A percentile compares a stretch with the other conserved stretches of the same genome.
Evolutionary conservation across 2,329 filamentous ascomycete genomes (phyloP).

Genomic region (Botrytis cinerea): DNA sequence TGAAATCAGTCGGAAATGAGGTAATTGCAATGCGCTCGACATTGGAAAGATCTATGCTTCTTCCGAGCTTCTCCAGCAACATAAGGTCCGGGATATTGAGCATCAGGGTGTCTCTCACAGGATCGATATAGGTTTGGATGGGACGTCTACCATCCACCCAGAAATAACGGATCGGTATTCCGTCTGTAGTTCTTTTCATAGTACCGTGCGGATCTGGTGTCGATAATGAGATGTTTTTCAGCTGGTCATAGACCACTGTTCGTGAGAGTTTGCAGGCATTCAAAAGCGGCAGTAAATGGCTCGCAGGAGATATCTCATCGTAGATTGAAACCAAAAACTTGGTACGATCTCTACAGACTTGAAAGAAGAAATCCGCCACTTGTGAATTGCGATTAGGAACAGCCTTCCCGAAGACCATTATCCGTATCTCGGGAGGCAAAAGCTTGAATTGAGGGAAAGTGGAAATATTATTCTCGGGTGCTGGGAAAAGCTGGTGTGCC

Average conservation of each 20-base stretch:
- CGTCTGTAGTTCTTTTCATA: accelerated
- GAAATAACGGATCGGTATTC: background rate
- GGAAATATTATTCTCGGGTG: background rate
- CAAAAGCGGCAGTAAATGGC: background rate
- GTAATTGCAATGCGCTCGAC: background rate
- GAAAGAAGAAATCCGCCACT: background rate
- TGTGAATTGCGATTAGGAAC: background rate
- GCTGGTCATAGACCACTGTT: background rate
- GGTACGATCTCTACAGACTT: accelerated
- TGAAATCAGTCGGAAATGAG: background rate
- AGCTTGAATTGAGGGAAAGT: background rate
- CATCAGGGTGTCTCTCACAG: background rate
- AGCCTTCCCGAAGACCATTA: background rate
- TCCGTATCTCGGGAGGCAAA: background rate
- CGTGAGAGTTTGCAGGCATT: background rate
- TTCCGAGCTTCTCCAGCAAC: background rate
- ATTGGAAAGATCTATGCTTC: background rate
- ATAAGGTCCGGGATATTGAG: background rate
- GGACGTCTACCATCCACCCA: background rate
- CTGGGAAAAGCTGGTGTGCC: background rate
- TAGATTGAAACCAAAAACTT: background rate
- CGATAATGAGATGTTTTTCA: background rate
- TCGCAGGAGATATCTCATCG: background rate
- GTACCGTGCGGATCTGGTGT: background rate
- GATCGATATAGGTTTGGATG: background rate